phyloP scores from a whole-genome alignment of 768 basidiomycete genomes.

The Tulasnella sp. region DNA sequence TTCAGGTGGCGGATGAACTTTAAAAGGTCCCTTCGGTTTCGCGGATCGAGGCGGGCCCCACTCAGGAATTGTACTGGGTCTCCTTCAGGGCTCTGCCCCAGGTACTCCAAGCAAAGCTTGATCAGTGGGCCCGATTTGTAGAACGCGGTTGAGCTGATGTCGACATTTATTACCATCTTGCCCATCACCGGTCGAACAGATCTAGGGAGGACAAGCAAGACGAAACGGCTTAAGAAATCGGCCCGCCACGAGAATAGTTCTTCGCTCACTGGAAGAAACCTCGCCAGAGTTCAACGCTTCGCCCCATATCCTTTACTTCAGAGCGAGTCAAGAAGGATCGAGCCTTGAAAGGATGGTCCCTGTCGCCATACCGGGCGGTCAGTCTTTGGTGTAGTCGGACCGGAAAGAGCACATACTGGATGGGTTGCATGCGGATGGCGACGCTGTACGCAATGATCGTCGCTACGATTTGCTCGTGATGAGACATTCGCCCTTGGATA shows the following conservation, averaged over 20 bases:
- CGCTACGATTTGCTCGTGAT: slow-evolving; percentile 63
- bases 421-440: slow-evolving; percentile 70
- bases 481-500: slow-evolving; percentile 58
- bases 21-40: not conserved
- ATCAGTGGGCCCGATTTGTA: slow-evolving; percentile 54
- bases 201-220: slow-evolving; percentile 11
- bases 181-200: slow-evolving; percentile 65
- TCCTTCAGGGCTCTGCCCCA: slow-evolving; percentile 38
- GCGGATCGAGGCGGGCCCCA: slow-evolving; percentile 32
- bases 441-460: slow-evolving; percentile 63
- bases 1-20: slow-evolving; percentile 18
- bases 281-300: slow-evolving; percentile 67
- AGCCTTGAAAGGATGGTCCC: slow-evolving; percentile 62
- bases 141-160: slow-evolving; percentile 73
- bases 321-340: slow-evolving; percentile 66
- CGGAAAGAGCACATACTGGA: slow-evolving; percentile 35
- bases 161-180: slow-evolving; percentile 65
- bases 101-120: slow-evolving; percentile 53
- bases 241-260: not conserved
- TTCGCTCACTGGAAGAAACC: slow-evolving; percentile 64
- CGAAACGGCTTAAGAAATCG: not conserved
- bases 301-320: slow-evolving; percentile 47
- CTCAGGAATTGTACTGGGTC: slow-evolving; percentile 30
- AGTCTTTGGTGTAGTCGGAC: not conserved
- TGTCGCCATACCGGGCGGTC: not conserved